Base-by-base conservation (phyloP, 306 rosid genomes). In the Cicer chorassanicum region DNA sequence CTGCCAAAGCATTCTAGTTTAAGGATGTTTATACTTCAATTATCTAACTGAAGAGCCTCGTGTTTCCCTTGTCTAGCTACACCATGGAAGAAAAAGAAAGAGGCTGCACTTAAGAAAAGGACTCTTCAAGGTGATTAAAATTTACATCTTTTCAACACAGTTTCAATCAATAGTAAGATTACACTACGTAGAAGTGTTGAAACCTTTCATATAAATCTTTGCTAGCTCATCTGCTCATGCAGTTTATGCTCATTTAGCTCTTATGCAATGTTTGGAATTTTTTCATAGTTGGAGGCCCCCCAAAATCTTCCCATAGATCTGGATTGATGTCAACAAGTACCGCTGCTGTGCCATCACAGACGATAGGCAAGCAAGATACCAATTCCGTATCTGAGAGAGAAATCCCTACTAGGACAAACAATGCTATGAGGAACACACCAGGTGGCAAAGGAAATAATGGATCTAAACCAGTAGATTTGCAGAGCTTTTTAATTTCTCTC, bases 11-110 rank as follows among this genome's bases (percentile, higher is more conserved):
- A 43, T 80, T 78, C 51, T 46, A 18, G 14, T 65, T 68, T 68
- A 67, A 72, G 14, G 57, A 11, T 43, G 29, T 14, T 78, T 70
- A 16, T 64, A 45, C 60, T 41, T 57, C 41, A 42, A 78, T 36
- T 44, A 56, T 50, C 78, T 70, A 54, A 76, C 67, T 71, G 51
- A 75, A 40, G 73, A 42, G 46, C 74, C 77, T 75, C 79, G 65
- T 80, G 10, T 69, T 84, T 80, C 29, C 53, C 74, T 70, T 86
- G 81, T 84, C 76, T 84, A 94, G 99, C 86, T 80, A 89, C 87
- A 77, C 6, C 93, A 1, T 79, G 99, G 98, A 94, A 84, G 84
- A 85, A 80, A 65, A 94, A 90, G 87, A 94, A 89, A 83, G 98
- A 94, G 69, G 87, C 91, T 72, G 88, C 88, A 51, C 78, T 82